phyloP scores from a whole-genome alignment of 352 stramenopile species.

The Saprolegnia diclina region DNA sequence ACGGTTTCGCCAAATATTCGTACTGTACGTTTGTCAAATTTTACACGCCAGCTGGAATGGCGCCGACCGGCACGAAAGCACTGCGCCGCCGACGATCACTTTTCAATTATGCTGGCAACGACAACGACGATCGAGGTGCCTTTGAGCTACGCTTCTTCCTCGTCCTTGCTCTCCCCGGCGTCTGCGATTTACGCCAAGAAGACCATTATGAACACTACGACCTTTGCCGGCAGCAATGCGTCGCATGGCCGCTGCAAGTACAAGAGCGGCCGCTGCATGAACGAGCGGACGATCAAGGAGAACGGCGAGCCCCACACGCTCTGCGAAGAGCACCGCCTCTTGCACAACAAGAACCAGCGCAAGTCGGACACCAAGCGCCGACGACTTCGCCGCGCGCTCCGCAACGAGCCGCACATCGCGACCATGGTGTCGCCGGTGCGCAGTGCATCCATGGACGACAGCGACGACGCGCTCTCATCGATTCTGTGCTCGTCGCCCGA shows the following conservation, averaged over 20 bases:
- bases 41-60: constrained; percentile 4
- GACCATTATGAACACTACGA: not conserved
- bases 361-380: constrained; percentile 27
- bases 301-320: constrained; percentile 27
- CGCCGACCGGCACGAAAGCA: not conserved
- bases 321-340: constrained; percentile 27
- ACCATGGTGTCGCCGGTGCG: not conserved
- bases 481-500: not conserved
- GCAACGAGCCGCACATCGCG: not conserved
- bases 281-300: constrained; percentile 28
- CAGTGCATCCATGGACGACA: not conserved
- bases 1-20: constrained; percentile 7
- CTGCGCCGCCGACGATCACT: not conserved
- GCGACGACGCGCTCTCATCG: not conserved
- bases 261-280: constrained; percentile 27
- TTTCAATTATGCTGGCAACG: constrained; percentile 9
- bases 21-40: constrained; percentile 15
- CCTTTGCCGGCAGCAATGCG: not conserved
- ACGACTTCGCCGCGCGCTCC: constrained; percentile 14
- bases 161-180: constrained; percentile 1
- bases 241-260: constrained; percentile 29
- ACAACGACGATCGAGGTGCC: not conserved
- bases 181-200: constrained; percentile 9
- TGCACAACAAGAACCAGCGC: constrained; percentile 29
- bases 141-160: not conserved